phyloP scores from a whole-genome alignment of 257 asterid genomes.

The Nicotiana undulata region DNA sequence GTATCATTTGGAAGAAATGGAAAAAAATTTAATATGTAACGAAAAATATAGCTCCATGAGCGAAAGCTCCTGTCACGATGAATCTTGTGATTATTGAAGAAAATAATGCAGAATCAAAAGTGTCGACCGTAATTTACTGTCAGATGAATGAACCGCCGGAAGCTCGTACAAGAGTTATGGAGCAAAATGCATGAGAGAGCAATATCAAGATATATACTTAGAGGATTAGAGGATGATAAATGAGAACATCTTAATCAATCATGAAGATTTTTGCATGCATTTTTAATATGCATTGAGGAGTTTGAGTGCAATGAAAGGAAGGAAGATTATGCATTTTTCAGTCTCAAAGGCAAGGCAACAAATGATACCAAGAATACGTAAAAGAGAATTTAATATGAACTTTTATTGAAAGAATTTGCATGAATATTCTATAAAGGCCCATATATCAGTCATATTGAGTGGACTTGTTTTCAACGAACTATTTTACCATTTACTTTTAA shows the following conservation, averaged over 20 bases:
- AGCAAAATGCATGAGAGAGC: neutral
- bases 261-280: slow-evolving; percentile 13
- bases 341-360: slow-evolving; percentile 17
- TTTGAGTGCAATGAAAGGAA: slow-evolving; percentile 38
- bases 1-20: neutral
- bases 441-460: slow-evolving; percentile 8
- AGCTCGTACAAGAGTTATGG: neutral
- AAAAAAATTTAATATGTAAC: neutral
- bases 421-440: neutral
- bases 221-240: neutral
- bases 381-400: no score
- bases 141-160: neutral
- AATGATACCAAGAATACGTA: slow-evolving; percentile 1
- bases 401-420: no score
- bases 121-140: neutral
- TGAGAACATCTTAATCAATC: neutral
- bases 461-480: slow-evolving; percentile 24
- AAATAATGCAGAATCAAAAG: neutral
- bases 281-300: neutral
- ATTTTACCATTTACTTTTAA: slow-evolving; percentile 33
- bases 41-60: neutral
- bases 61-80: neutral
- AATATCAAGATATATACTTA: neutral
- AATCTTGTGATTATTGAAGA: neutral
- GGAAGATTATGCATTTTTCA: slow-evolving; percentile 18